These are phyloP conservation scores for Macrotyloma uniflorum DNA, from an alignment of 306 rosid species.

Conservation along the genomic window DNA sequence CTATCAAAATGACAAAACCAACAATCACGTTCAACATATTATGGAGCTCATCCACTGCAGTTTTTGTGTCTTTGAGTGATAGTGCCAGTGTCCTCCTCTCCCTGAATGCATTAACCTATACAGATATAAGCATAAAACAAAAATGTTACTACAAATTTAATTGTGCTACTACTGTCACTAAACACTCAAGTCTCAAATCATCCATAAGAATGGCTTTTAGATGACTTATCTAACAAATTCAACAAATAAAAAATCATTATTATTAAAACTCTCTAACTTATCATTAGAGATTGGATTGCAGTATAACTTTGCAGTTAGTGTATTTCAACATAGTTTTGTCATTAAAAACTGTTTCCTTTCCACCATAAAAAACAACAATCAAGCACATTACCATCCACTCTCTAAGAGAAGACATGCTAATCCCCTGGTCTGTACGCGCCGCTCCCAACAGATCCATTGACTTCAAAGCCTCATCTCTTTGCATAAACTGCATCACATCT, in stretches of 20 bases:
- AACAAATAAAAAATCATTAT: too few species aligned
- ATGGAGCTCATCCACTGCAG: not conserved
- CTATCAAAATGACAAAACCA: conserved; percentile 33
- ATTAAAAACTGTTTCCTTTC: not conserved
- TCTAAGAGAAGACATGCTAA: conserved; percentile 59
- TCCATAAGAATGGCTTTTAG: too few species aligned
- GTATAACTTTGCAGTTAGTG: too few species aligned
- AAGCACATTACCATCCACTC: conserved; percentile 65
- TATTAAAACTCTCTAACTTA: too few species aligned
- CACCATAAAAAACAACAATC: not conserved
- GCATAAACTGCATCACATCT: conserved; percentile 69
- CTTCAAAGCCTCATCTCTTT: conserved; percentile 63
- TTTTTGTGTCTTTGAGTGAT: conserved; percentile 7
- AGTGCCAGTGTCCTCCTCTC: not conserved
- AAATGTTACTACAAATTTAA: too few species aligned
- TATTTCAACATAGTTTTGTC: too few species aligned
- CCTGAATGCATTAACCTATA: not conserved
- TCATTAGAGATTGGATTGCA: too few species aligned
- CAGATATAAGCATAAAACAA: too few species aligned
- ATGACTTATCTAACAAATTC: too few species aligned
- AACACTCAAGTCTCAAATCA: too few species aligned
- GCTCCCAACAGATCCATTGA: conserved; percentile 66
- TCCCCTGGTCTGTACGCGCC: conserved; percentile 47
- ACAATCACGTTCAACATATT: not conserved
- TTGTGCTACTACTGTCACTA: too few species aligned